Base-by-base conservation (phyloP, 2,329 filamentous ascomycete species). In the Penicillium sp. region DNA sequence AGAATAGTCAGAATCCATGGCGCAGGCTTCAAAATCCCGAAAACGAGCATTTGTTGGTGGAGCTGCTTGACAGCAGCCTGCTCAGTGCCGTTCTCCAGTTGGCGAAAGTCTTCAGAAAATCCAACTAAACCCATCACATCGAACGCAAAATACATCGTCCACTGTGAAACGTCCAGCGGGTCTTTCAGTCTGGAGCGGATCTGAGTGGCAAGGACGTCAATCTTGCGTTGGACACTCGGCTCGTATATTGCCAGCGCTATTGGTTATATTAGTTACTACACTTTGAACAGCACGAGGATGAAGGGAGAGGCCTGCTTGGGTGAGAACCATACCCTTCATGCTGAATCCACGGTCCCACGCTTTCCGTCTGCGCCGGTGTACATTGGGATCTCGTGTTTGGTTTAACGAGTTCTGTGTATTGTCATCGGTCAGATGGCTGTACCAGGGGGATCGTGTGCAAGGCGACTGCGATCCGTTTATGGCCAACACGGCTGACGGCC, bases 41-140 rank as follows among this genome's bases (percentile, higher is more conserved):
- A 25, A 25, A 44, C 25, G 1, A 45, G 40, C 49, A 51, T 51
- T 45, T 51, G 49, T n/a, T 51, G 40, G 20, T 45, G 49, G 11
- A 58, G 33, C 20, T 53, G 52, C 33, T 62, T 54, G 41, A 66
- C 61, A 8, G 62, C 60, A 7, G 44, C 55, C 26, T 60, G 61
- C n/a, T 56, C 55, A 49, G 29, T 43, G n/a, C 49, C 54, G 9
- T 51, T 40, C 29, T 58, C 60, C 42, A 77, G 60, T 69, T 73
- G 72, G n/a, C 69, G 59, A 43, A 75, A 77, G 6, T 66, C 64
- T 41, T 67, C 64, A 0, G 70, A 72, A 41, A 77, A 77, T 2
- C 72, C 75, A 40, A 78, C 59, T 31, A 77, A 69, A 1, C 73
- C 75, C 75, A 77, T 76, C 11, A 77, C 65, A 20, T 77, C 75